Percentiles rank a stretch among this genome's conserved stretches.
These are phyloP conservation scores for Eragrostis nindensis DNA, from an alignment of 176 grass and related monocot genomes.

Conservation along the genomic window DNA sequence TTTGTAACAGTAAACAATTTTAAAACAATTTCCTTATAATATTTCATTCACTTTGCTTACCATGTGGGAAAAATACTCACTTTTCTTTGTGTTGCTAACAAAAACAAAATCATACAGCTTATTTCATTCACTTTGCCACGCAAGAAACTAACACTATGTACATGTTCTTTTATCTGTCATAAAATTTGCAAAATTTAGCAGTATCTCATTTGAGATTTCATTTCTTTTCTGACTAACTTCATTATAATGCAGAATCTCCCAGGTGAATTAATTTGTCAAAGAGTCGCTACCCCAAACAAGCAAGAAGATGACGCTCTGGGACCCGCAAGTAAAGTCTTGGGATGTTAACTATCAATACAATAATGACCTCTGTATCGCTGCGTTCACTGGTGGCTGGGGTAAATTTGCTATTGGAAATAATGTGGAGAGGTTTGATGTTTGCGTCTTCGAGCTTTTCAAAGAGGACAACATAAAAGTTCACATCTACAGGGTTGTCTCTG, in stretches of 20 bases:
- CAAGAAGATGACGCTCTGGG: slow-evolving; percentile 72
- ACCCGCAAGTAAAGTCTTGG: slow-evolving; percentile 75
- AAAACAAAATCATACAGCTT: neutral
- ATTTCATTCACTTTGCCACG: too few relatives aligned
- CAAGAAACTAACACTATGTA: neutral
- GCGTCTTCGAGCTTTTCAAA: slow-evolving; percentile 77
- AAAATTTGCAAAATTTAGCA: neutral
- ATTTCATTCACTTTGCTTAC: neutral
- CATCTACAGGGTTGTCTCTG: slow-evolving; percentile 76
- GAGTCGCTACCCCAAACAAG: slow-evolving; percentile 52
- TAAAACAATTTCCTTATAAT: neutral
- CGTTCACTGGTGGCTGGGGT: slow-evolving; percentile 86
- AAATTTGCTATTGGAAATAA: slow-evolving; percentile 74
- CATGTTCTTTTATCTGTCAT: neutral
- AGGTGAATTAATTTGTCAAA: slow-evolving; percentile 54
- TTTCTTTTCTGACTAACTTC: slow-evolving; percentile 13
- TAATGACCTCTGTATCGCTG: slow-evolving; percentile 31
- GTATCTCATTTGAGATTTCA: neutral
- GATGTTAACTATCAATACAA: slow-evolving; percentile 63
- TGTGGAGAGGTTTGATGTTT: slow-evolving; percentile 76
- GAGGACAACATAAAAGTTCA: slow-evolving; percentile 80
- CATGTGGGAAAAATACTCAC: too few relatives aligned
- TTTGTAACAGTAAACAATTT: slow-evolving; percentile 4
- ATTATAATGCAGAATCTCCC: slow-evolving; percentile 65
- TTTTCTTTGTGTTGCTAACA: neutral